phyloP scores from a whole-genome alignment of 371 early-diverging fungal species.

The Apophysomyces ossiformis region DNA sequence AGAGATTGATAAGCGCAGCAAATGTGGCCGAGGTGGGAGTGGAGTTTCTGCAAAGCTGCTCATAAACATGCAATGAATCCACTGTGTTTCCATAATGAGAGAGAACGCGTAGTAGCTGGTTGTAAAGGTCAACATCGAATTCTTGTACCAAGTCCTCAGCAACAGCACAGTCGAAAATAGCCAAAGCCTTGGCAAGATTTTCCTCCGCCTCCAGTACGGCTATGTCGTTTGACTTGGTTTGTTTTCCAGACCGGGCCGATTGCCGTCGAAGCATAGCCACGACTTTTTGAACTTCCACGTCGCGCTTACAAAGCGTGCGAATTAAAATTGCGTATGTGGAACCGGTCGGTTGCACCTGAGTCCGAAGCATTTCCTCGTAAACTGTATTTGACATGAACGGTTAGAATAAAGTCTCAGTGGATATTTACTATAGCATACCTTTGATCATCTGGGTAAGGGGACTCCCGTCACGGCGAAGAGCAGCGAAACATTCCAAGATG shows the following conservation, averaged over 20 bases:
- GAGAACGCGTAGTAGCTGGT: constrained; percentile 50
- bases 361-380: constrained; percentile 48
- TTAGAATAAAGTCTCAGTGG: not conserved
- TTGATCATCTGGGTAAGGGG: constrained; percentile 39
- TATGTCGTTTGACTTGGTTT: constrained; percentile 31
- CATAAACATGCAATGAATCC: constrained; percentile 43
- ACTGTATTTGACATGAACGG: constrained; percentile 19
- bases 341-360: constrained; percentile 36
- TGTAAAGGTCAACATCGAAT: constrained; percentile 51
- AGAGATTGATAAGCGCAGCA: constrained; percentile 54
- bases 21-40: constrained; percentile 48
- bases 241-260: constrained; percentile 34
- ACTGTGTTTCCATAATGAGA: constrained; percentile 49
- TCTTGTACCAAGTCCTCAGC: constrained; percentile 28
- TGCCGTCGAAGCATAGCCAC: constrained; percentile 50
- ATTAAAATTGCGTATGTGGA: constrained; percentile 46
- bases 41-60: constrained; percentile 32
- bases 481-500: constrained; percentile 47
- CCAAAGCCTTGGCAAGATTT: constrained; percentile 40
- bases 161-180: constrained; percentile 39
- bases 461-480: constrained; percentile 46
- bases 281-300: constrained; percentile 54
- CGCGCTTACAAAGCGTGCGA: constrained; percentile 47
- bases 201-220: constrained; percentile 38
- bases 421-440: constrained; percentile 23